Conservation (phyloP, 2,329 filamentous ascomycete species). For the Hymenoscyphus fraxineus region DNA sequence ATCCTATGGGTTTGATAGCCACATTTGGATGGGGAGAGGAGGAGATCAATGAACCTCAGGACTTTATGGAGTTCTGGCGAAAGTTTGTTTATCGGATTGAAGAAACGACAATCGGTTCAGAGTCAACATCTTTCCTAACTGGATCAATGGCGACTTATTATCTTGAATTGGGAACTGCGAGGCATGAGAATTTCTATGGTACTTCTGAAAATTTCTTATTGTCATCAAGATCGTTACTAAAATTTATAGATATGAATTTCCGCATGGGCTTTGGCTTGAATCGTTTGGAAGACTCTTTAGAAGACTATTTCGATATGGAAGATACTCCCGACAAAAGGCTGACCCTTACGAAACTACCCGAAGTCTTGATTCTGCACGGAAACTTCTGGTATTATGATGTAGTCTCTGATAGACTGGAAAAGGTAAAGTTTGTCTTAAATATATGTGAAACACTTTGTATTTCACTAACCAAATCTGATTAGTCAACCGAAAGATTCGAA, state of each 20-base stretch:
- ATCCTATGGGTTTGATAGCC: background rate
- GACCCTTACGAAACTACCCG: background rate
- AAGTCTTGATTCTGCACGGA: background rate
- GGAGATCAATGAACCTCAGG: background rate
- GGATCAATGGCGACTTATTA: background rate
- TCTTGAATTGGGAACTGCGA: background rate
- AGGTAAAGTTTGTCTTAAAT: background rate
- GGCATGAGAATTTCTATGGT: background rate
- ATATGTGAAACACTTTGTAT: background rate
- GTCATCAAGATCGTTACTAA: background rate
- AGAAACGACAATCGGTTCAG: background rate
- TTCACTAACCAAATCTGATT: background rate
- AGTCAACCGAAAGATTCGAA: background rate
- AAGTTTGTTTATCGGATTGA: background rate
- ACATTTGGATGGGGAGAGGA: background rate
- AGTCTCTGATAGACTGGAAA: background rate
- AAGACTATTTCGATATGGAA: background rate
- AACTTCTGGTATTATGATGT: background rate
- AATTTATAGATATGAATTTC: background rate
- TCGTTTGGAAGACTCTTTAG: background rate
- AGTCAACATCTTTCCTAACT: background rate
- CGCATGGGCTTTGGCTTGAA: background rate
- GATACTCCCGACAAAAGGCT: background rate
- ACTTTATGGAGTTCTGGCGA: background rate
- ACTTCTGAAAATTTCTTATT: background rate